phyloP scores from a whole-genome alignment of 768 basidiomycete genomes.

The Tephrocybe sp. region DNA sequence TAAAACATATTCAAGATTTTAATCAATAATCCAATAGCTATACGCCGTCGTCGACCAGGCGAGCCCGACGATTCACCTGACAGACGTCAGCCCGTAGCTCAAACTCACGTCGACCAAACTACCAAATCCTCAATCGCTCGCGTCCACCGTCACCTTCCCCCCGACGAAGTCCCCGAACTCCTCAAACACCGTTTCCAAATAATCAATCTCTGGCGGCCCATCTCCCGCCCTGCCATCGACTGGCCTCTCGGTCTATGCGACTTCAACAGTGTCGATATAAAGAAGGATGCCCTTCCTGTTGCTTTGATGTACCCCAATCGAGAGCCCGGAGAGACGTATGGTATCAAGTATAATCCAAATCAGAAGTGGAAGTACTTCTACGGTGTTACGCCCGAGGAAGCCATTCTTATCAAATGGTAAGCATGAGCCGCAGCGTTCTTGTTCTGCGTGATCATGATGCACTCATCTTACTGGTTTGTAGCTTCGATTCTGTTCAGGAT shows the following conservation, averaged over 20 bases:
- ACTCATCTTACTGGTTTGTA: slow-evolving; percentile 12
- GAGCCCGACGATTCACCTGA: slow-evolving; percentile 30
- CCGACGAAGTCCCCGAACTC: slow-evolving; percentile 39
- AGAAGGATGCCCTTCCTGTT: slow-evolving; percentile 42
- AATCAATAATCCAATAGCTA: background rate
- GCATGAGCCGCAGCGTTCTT: slow-evolving; percentile 9
- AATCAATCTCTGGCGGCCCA: slow-evolving; percentile 62
- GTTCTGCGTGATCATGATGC: no score
- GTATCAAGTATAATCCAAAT: slow-evolving; percentile 41
- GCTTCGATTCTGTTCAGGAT: slow-evolving; percentile 39
- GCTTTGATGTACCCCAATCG: slow-evolving; percentile 46
- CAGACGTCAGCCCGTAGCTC: slow-evolving; percentile 44
- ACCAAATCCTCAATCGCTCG: slow-evolving; percentile 39
- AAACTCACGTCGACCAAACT: slow-evolving; percentile 55
- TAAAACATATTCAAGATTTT: background rate
- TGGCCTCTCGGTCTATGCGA: slow-evolving; percentile 54
- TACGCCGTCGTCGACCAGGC: slow-evolving; percentile 41
- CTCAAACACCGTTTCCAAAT: slow-evolving; percentile 52
- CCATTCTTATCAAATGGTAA: slow-evolving; percentile 54
- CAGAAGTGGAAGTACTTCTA: slow-evolving; percentile 52
- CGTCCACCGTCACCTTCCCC: slow-evolving; percentile 49
- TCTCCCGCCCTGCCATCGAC: slow-evolving; percentile 43
- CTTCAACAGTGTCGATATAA: slow-evolving; percentile 39
- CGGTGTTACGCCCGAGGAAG: slow-evolving; percentile 47
- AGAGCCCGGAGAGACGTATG: slow-evolving; percentile 52